phyloP scores from a whole-genome alignment of 805 yeast genomes.

The Monosporozyma siamensis region DNA sequence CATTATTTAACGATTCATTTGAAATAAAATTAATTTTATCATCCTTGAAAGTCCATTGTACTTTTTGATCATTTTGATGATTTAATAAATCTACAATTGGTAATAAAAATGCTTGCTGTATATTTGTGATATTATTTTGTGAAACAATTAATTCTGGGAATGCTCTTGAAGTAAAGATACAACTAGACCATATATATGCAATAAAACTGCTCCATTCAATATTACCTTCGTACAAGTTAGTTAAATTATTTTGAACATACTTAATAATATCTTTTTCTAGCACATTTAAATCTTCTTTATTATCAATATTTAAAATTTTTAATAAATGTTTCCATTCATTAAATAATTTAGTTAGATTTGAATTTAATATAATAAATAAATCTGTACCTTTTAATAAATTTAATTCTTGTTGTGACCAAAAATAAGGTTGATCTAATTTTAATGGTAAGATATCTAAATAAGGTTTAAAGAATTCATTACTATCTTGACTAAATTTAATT shows the following conservation, averaged over 20 bases:
- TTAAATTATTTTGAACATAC: slow-evolving; percentile 3
- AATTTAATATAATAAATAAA: slow-evolving; percentile 44
- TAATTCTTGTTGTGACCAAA: slow-evolving; percentile 50
- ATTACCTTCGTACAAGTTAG: slow-evolving; percentile 12
- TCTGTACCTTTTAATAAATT: slow-evolving; percentile 57
- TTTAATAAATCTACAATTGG: slow-evolving; percentile 77
- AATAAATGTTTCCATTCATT: slow-evolving; percentile 46
- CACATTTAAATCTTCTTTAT: background rate
- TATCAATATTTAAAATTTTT: slow-evolving; percentile 1
- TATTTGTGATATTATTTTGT: slow-evolving; percentile 23
- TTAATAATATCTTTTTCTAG: slow-evolving; percentile 1
- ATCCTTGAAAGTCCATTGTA: slow-evolving; percentile 46
- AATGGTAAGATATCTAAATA: slow-evolving; percentile 44
- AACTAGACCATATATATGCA: slow-evolving; percentile 66
- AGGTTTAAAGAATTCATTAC: slow-evolving; percentile 27
- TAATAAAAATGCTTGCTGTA: slow-evolving; percentile 54
- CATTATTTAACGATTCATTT: no score
- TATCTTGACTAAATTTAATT: slow-evolving; percentile 31
- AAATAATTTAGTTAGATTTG: slow-evolving; percentile 37
- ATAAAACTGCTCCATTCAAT: slow-evolving; percentile 53
- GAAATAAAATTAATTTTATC: slow-evolving; percentile 37
- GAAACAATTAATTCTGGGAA: slow-evolving; percentile 63
- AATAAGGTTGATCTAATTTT: slow-evolving; percentile 51
- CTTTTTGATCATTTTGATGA: slow-evolving; percentile 53
- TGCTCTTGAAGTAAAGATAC: slow-evolving; percentile 65